A percentile compares a stretch with the other conserved stretches of the same genome.
These are phyloP conservation scores for Avena sativa DNA, from an alignment of 176 grass and related monocot genomes.

Conservation along the genomic window DNA sequence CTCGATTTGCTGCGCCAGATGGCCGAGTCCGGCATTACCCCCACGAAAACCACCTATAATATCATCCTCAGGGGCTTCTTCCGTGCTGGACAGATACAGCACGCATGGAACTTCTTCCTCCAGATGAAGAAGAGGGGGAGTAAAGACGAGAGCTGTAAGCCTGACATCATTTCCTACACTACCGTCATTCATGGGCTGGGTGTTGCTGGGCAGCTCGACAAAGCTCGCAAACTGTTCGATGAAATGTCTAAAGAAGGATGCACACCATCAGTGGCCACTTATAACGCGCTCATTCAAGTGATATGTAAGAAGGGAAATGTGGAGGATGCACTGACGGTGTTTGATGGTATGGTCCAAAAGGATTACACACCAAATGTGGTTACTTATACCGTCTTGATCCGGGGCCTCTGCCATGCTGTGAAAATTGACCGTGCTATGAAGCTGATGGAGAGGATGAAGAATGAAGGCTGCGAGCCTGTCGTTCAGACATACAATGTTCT, in stretches of 20 bases:
- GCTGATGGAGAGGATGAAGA: conserved; percentile 76
- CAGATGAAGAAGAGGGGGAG: conserved; percentile 88
- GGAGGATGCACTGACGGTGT: conserved; percentile 64
- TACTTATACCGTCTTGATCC: conserved; percentile 77
- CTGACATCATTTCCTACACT: conserved; percentile 84
- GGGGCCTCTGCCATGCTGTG: conserved; percentile 76
- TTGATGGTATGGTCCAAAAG: conserved; percentile 66
- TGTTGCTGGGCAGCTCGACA: conserved; percentile 64
- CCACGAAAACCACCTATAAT: conserved; percentile 92
- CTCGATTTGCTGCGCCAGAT: conserved; percentile 78
- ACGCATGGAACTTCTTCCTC: conserved; percentile 81
- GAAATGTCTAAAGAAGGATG: conserved; percentile 80
- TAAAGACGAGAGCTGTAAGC: conserved; percentile 55
- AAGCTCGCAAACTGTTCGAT: conserved; percentile 69
- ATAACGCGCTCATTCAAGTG: conserved; percentile 91
- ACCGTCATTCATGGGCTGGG: conserved; percentile 80
- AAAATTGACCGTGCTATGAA: conserved; percentile 71
- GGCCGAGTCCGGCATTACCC: conserved; percentile 75
- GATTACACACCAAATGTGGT: conserved; percentile 63
- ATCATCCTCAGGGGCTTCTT: conserved; percentile 92
- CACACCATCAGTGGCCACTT: conserved; percentile 65
- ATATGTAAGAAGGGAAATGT: conserved; percentile 81
- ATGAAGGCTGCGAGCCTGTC: conserved; percentile 54
- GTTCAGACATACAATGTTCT: conserved; percentile 88
- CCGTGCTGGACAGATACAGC: conserved; percentile 63